These are phyloP conservation scores for Nicotiana tabacum DNA, from an alignment of 257 asterid species.

Conservation along the genomic window DNA sequence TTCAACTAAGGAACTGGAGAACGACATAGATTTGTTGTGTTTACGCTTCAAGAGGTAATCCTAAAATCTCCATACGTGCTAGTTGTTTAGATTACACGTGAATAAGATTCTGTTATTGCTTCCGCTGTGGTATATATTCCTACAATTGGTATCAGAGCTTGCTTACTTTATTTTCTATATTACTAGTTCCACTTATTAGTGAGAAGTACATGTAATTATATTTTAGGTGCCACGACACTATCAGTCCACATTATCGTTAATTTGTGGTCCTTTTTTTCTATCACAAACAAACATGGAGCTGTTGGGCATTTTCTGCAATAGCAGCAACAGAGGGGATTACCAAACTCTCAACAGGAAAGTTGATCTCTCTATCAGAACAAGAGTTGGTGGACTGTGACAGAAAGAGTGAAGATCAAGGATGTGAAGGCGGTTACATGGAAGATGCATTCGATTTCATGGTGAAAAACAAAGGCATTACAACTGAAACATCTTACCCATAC, in stretches of 20 bases:
- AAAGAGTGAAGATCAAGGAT: slow-evolving; percentile 21
- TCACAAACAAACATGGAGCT: slow-evolving; percentile 11
- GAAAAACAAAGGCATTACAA: slow-evolving; percentile 18
- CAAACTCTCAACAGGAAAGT: slow-evolving; percentile 18
- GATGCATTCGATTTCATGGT: slow-evolving; percentile 18
- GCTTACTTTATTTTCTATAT: no score
- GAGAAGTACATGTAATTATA: neutral
- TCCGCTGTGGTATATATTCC: no score
- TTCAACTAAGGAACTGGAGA: no score
- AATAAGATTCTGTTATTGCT: no score
- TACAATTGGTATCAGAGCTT: no score
- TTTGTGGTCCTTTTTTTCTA: neutral
- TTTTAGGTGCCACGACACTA: neutral
- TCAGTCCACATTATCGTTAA: neutral
- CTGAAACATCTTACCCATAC: slow-evolving; percentile 23
- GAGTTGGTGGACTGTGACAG: slow-evolving; percentile 28
- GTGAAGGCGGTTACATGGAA: slow-evolving; percentile 20
- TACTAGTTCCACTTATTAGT: no score
- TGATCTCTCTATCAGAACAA: slow-evolving; percentile 24
- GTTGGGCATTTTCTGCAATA: slow-evolving; percentile 27
- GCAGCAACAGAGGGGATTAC: slow-evolving; percentile 27
- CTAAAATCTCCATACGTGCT: no score
- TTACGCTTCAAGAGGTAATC: no score
- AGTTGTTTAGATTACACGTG: no score
- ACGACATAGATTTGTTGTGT: no score